Evolutionary conservation across 768 basidiomycete genomes (phyloP).

Genomic region (Lactarius sp.): DNA sequence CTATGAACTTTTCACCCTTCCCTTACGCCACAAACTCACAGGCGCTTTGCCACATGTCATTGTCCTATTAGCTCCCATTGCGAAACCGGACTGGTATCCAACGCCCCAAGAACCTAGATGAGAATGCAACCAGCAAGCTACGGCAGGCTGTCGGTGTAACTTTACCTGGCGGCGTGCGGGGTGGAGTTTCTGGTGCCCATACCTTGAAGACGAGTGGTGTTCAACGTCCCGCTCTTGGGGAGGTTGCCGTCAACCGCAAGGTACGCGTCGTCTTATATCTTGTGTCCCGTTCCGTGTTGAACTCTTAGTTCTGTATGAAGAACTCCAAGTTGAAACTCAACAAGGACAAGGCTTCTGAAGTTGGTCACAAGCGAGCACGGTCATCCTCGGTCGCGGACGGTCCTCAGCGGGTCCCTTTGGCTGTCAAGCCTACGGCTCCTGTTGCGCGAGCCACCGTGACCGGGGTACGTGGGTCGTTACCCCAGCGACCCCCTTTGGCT

Average conservation of each 20-base stretch:
- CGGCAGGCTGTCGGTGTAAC: constrained; percentile 55
- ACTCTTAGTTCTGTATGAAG: constrained; percentile 15
- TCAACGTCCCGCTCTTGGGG: constrained; percentile 70
- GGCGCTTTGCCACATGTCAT: constrained; percentile 11
- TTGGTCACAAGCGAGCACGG: constrained; percentile 53
- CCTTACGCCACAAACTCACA: constrained; percentile 23
- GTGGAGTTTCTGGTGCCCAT: constrained; percentile 36
- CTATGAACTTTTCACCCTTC: neutral
- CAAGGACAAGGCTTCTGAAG: constrained; percentile 51
- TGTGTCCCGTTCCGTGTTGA: constrained; percentile 7
- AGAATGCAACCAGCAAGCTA: constrained; percentile 67
- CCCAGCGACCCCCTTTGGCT: constrained; percentile 30
- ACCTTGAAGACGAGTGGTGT: constrained; percentile 48
- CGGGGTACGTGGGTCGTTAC: constrained; percentile 23
- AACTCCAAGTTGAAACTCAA: constrained; percentile 43
- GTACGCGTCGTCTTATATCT: constrained; percentile 33
- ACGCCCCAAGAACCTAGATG: constrained; percentile 65
- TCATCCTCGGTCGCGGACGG: constrained; percentile 60
- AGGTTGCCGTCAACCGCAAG: constrained; percentile 80
- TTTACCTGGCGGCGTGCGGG: constrained; percentile 45
- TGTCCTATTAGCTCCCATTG: constrained; percentile 49
- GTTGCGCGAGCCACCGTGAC: constrained; percentile 25
- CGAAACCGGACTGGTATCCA: constrained; percentile 59
- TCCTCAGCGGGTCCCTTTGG: constrained; percentile 66
- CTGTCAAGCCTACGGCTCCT: constrained; percentile 38